Evolutionary conservation across 148 eudicot genomes (phyloP), one percentile per base, ranked within the genome.

Genomic region (Silene latifolia): DNA sequence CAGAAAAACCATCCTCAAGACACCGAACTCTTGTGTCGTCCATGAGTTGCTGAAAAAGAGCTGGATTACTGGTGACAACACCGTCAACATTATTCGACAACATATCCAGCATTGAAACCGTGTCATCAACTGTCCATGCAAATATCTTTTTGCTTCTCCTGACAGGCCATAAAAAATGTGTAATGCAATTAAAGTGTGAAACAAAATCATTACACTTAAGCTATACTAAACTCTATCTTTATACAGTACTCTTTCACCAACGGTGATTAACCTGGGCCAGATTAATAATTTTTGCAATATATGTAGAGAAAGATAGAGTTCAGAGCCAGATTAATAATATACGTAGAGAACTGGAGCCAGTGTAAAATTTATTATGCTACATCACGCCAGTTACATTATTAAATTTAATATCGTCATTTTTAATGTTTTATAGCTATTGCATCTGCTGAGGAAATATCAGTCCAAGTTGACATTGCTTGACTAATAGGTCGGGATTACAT

Each of bases 41-140:
- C 96, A 92, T 95, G n/a, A 87, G 83, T 17, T 82, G 83, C 80
- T 87, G 96, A 71, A 92, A 78, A 72, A 84, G 82, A 77, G 80
- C 68, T 44, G 99, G 97, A 77, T 92, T 83, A 83, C 96, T 85
- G 9, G 99, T 92, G 48, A 95, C 88, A 60, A 92, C 82, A 62
- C 88, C 97, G 71, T 95, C 97, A 70, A 95, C 96, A 20, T 71
- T 73, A 80, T 85, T 83, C 21, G 57, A 77, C 80, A 95, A 72
- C 94, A 92, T 89, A 71, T 80, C 86, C 84, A 77, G 77, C 99
- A 95, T 88, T 12, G 90, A 86, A 20, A 39, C 83, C 77, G 72
- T 79, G 57, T 92, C 97, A 77, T 95, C 99, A 32, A 92, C 99
- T 2, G 99, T 95, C 99, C 99, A 95, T 1, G 97, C 96, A 79